Conservation (phyloP, 2,329 filamentous ascomycete genomes). For the Didymella keratinophila region DNA sequence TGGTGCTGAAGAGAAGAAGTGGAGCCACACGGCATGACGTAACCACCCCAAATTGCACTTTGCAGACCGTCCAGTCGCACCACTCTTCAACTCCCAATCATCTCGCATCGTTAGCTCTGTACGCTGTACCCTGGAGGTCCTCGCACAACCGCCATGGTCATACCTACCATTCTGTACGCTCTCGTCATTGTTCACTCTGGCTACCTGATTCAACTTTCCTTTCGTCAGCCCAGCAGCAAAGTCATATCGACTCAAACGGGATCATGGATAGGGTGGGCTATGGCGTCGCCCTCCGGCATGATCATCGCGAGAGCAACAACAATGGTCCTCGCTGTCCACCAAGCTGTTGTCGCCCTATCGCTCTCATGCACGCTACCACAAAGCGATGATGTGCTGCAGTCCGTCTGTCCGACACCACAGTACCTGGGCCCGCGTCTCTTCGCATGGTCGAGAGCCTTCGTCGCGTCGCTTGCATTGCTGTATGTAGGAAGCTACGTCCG, state of each 20-base stretch:
- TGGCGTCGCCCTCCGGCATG: constrained; percentile 16
- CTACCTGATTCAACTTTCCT: constrained; percentile 24
- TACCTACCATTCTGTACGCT: constrained; percentile 4
- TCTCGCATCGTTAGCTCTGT: too few relatives aligned
- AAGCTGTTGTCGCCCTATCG: constrained; percentile 13
- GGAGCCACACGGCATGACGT: constrained; percentile 6
- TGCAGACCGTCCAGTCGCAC: background rate
- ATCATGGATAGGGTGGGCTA: constrained; percentile 21
- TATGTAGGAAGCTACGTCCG: constrained; percentile 35
- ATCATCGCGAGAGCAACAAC: constrained; percentile 9
- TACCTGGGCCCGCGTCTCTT: constrained; percentile 20
- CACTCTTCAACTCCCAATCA: background rate
- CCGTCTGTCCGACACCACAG: constrained; percentile 13
- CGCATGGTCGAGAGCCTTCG: constrained; percentile 6
- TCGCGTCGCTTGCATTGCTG: constrained; percentile 3
- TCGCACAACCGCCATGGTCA: constrained; percentile 1
- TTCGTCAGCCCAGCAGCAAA: constrained; percentile 26
- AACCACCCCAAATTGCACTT: background rate
- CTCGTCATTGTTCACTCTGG: constrained; percentile 18
- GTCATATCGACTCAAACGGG: constrained; percentile 13
- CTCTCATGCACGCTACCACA: background rate
- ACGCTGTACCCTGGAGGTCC: background rate
- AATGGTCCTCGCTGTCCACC: constrained; percentile 11
- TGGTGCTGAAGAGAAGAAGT: background rate
- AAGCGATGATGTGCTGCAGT: constrained; percentile 1